Evolutionary conservation across 164 flowering plant genomes (phyloP).

Genomic region (Magnolia sinica): DNA sequence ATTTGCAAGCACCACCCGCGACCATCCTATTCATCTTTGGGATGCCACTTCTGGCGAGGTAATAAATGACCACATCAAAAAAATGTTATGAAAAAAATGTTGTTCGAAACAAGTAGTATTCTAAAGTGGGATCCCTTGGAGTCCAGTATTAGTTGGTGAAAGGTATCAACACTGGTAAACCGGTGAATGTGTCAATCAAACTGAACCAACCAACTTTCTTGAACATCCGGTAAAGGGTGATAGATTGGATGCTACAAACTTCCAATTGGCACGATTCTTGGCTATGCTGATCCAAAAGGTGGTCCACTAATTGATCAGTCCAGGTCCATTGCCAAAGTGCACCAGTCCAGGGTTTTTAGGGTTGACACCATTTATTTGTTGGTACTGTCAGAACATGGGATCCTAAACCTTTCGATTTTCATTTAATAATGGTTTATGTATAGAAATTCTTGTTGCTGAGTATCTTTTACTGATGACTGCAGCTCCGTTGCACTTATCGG

Average conservation of each 20-base stretch:
- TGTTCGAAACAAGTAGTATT: background rate
- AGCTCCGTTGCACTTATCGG: slow-evolving; percentile 95
- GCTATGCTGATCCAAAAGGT: background rate
- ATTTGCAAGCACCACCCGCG: slow-evolving; percentile 87
- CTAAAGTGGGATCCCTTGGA: background rate
- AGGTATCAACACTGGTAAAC: too few relatives aligned
- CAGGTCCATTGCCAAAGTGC: background rate
- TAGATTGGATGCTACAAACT: background rate
- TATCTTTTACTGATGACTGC: slow-evolving; percentile 18
- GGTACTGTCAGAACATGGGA: background rate
- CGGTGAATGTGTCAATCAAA: background rate
- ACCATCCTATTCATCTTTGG: slow-evolving; percentile 99
- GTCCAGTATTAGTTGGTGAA: background rate
- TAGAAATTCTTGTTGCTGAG: background rate
- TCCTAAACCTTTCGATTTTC: background rate
- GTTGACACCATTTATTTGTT: background rate
- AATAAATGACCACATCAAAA: slow-evolving; percentile 1
- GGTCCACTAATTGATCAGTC: background rate
- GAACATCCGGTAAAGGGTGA: background rate
- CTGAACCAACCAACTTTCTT: background rate
- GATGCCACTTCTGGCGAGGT: slow-evolving; percentile 92
- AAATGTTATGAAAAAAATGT: background rate
- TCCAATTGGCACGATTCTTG: background rate
- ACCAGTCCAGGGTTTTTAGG: background rate
- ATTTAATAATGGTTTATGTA: background rate